Base-by-base conservation (phyloP, 805 yeast genomes). In the Ogataea glucozyma region DNA sequence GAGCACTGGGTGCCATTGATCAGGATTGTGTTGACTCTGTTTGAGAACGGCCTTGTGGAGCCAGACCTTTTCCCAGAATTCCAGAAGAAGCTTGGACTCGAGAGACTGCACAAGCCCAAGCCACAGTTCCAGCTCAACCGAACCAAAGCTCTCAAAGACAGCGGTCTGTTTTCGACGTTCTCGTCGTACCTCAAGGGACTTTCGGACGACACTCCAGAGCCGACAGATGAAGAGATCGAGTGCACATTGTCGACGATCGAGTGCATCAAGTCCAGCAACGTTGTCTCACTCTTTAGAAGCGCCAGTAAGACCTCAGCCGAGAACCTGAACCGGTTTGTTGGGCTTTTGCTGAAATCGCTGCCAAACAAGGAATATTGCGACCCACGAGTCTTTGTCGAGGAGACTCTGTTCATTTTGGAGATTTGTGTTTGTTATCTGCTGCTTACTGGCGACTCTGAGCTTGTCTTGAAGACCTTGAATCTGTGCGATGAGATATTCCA, bases 151-250 rank as follows among this genome's bases (percentile, higher is more conserved):
- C 76, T 80, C 26, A 85, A 81, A 54, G 95, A 83, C 24, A 72
- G 73, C 9, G 88, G 98, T 2, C 59, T 93, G n/a, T 77, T 93
- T 42, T 86, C 96, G 0, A 86, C 98, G 0, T 83, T 93, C 54
- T 89, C 97, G 1, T 88, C 96, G 0, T 91, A 89, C 57, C 75
- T 93, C 64, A 87, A 93, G 49, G 93, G 97, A 14, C 78, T 83
- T 44, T 72, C 84, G 1, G 97, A 89, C 56, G 95, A 88, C 41
- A 81, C 86, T 3, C 83, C 85, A 0, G 98, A 91, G 62, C 99
- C 99, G 10, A 78, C 95, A 2, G 95, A 87, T 43, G 96, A 88
- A 57, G 97, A 91, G 53, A 83, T 93, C 38, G 96, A 89, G 49
- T 77, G 87, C 4, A 87, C 98, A 0, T 62, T 85, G 11, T 82